Conservation (phyloP, 2,329 filamentous ascomycete species). For the Fusarium redolens region DNA sequence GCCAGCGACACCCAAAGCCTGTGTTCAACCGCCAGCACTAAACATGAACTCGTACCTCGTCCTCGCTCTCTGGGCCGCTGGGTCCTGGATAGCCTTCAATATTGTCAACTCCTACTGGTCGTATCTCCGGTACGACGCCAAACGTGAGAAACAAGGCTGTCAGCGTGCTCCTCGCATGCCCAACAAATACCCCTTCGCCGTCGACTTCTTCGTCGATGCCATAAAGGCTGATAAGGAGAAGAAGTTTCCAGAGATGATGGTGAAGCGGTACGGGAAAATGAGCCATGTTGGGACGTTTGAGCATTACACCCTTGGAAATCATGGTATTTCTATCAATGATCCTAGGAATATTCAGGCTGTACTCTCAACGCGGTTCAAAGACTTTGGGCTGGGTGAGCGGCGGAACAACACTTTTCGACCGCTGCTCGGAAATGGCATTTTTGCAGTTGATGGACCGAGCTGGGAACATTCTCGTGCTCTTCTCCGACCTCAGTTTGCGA, state of each 20-base stretch:
- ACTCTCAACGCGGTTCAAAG: not conserved
- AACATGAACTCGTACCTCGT: not conserved
- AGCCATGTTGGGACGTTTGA: not conserved
- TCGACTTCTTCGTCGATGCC: not conserved
- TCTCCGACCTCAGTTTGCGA: not conserved
- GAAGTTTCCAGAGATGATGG: not conserved
- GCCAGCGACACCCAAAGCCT: not conserved
- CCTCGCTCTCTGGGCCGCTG: not conserved
- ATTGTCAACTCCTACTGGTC: not conserved
- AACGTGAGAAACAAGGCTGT: accelerated
- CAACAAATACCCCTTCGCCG: not conserved
- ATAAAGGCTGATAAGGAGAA: not conserved
- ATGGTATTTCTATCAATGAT: not conserved
- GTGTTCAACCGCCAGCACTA: not conserved
- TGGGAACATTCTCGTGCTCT: not conserved
- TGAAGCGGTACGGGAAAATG: not conserved
- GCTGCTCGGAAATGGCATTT: not conserved
- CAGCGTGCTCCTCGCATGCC: accelerated
- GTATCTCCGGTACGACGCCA: not conserved
- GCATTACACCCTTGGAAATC: not conserved
- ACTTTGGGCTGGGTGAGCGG: not conserved
- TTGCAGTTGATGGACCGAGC: not conserved
- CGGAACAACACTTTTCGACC: not conserved
- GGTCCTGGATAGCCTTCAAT: not conserved
- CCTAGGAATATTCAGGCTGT: not conserved